These are phyloP conservation scores for Singerocomus inundabilis DNA, from an alignment of 1,284 basidiomycete genomes.

Conservation along the genomic window DNA sequence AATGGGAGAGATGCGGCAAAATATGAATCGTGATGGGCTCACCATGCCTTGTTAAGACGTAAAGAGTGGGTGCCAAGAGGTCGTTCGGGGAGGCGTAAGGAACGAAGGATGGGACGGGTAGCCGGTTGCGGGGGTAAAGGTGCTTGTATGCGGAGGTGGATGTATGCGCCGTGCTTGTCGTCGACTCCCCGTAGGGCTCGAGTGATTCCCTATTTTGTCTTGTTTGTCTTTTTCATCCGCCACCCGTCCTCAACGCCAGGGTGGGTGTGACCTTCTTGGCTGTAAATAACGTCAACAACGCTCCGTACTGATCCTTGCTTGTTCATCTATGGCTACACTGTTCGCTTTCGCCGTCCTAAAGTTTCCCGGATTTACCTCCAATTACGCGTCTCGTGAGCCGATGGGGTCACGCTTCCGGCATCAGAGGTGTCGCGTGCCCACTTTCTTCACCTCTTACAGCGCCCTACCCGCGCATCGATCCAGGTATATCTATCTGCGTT, in stretches of 20 bases:
- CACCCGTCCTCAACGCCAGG: not conserved
- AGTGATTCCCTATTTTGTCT: slow-evolving; percentile 31
- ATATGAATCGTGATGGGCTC: slow-evolving; percentile 8
- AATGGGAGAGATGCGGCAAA: slow-evolving; percentile 8
- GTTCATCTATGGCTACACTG: not conserved
- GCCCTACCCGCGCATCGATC: not conserved
- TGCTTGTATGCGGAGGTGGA: too few relatives aligned
- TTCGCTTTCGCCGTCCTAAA: slow-evolving; percentile 15
- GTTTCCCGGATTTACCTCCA: slow-evolving; percentile 6
- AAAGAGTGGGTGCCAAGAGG: slow-evolving; percentile 11
- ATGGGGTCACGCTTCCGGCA: slow-evolving; percentile 15
- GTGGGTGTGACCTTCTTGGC: too few relatives aligned
- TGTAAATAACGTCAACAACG: too few relatives aligned
- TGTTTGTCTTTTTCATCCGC: slow-evolving; percentile 28
- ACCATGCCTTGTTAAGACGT: slow-evolving; percentile 37
- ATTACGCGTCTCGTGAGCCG: slow-evolving; percentile 16
- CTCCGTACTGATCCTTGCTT: slow-evolving; percentile 10
- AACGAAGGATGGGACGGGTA: not conserved
- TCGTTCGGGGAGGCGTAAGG: slow-evolving; percentile 3
- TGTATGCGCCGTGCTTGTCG: slow-evolving; percentile 2
- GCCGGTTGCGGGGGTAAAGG: not conserved
- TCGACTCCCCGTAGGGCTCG: slow-evolving; percentile 3
- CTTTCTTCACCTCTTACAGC: slow-evolving; percentile 3
- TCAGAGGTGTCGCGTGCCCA: slow-evolving; percentile 33
- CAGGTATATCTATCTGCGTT: not conserved